Evolutionary conservation across 768 basidiomycete species (phyloP), one percentile per base, ranked within the genome.

Genomic region (Mycena pura): DNA sequence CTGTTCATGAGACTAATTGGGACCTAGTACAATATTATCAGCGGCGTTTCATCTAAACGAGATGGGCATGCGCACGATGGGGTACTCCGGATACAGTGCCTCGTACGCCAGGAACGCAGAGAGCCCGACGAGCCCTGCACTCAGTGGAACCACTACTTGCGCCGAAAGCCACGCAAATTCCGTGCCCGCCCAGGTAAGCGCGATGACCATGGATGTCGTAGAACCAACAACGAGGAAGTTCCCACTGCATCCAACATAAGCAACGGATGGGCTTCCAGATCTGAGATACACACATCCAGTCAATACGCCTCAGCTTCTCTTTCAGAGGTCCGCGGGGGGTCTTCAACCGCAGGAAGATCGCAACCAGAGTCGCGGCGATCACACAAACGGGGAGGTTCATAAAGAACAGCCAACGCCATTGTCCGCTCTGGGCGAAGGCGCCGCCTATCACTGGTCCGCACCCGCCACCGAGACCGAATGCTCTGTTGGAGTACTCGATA

Each of bases 161-260:
- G 67, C 69, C 0, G 78, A 79, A 3, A 55, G 60, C 84, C 85
- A 86, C 0, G 78, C 49, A 56, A 76, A 81, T 0, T 67, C 63
- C 22, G 77, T 69, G 1, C 85, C 84, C 17, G 78, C 84, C 78
- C 80, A 84, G 1, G 81, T 84, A 8, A 86, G 68, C 0, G 69
- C 82, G 40, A 84, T 70, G 32, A 79, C 76, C n/a, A 60, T 65
- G 5, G 73, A 61, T 7, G 70, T 68, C 2, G 81, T 74, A 7
- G 75, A 71, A 0, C 72, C 66, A 25, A 82, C 74, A 15, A 84
- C 66, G 8, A 83, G 54, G 2, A 76, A 36, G 53, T 82, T 83
- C 24, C 82, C 83, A 14, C 82, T 80, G 47, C 3, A 11, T 3
- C 6, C n/a, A 15, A 32, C 17, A 52, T 10, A 51, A 22, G 19